A percentile compares a stretch with the other conserved stretches of the same genome.
These are phyloP conservation scores for Phytophthora aleatoria DNA, from an alignment of 352 stramenopile species.

Conservation along the genomic window DNA sequence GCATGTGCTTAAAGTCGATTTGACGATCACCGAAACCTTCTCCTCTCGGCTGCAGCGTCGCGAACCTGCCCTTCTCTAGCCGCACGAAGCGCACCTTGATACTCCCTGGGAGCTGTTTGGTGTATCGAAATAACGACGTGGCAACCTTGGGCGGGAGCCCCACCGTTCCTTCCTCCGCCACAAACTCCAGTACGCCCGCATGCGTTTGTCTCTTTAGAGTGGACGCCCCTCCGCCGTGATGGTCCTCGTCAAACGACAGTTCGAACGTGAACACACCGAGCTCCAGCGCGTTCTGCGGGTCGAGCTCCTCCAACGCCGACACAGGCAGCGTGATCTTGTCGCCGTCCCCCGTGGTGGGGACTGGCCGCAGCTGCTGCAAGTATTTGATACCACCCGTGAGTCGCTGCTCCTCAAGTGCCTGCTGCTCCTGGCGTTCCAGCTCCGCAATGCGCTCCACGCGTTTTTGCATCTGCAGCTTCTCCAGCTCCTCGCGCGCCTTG, in stretches of 20 bases:
- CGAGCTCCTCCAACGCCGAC: constrained; percentile 76
- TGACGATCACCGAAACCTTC: constrained; percentile 75
- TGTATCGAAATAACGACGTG: constrained; percentile 56
- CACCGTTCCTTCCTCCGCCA: constrained; percentile 75
- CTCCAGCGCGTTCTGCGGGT: constrained; percentile 78
- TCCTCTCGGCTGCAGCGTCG: constrained; percentile 66
- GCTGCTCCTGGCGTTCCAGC: constrained; percentile 47
- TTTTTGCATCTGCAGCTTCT: constrained; percentile 50
- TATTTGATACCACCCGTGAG: constrained; percentile 77
- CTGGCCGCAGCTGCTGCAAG: constrained; percentile 46
- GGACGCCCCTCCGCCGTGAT: neutral
- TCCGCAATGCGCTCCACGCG: constrained; percentile 62
- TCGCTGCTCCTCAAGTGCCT: constrained; percentile 69
- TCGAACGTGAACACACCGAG: constrained; percentile 85
- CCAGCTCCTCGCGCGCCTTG: constrained; percentile 48
- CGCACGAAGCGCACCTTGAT: constrained; percentile 76
- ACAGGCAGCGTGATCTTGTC: constrained; percentile 83
- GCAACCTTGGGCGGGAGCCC: constrained; percentile 81
- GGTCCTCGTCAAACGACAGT: constrained; percentile 42
- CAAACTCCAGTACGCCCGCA: constrained; percentile 81
- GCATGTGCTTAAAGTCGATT: constrained; percentile 84
- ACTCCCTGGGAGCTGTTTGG: constrained; percentile 28
- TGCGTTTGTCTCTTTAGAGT: constrained; percentile 48
- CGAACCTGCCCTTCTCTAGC: constrained; percentile 73
- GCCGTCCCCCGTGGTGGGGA: constrained; percentile 56